Evolutionary conservation across 2,329 filamentous ascomycete species (phyloP).

Genomic region (Arthrobotrys musiformis): DNA sequence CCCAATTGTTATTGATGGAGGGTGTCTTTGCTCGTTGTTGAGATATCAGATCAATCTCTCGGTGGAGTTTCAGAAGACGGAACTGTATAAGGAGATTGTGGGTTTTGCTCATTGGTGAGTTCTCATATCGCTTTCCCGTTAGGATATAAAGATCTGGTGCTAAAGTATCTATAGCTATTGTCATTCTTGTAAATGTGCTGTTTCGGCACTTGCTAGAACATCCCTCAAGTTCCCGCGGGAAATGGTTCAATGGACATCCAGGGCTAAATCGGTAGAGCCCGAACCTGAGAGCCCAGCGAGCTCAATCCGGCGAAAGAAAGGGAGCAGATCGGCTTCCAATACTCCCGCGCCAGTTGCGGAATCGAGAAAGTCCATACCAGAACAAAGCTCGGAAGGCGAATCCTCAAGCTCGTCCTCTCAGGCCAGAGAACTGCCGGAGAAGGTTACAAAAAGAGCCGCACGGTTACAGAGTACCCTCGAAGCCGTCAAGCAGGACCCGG

Average conservation of each 20-base stretch:
- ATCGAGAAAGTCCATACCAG: not conserved
- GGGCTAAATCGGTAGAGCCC: conserved; percentile 20
- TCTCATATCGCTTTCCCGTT: not conserved
- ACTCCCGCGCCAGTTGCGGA: not conserved
- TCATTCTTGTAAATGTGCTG: conserved; percentile 38
- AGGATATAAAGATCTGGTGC: not conserved
- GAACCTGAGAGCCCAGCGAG: conserved; percentile 9
- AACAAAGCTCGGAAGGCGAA: not conserved
- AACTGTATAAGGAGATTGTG: conserved; percentile 40
- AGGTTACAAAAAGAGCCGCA: not conserved
- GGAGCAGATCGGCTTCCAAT: conserved; percentile 10
- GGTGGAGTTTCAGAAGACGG: conserved; percentile 38
- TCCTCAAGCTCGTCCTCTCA: not conserved
- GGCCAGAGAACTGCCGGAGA: not conserved
- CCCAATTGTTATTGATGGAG: conserved; percentile 44
- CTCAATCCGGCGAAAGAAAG: conserved; percentile 12
- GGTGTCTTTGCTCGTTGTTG: conserved; percentile 39
- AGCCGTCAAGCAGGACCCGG: conserved; percentile 37
- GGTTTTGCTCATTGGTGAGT: conserved; percentile 51
- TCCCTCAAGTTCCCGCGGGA: conserved; percentile 41
- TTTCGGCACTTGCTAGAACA: conserved; percentile 32
- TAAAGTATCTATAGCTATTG: conserved; percentile 24
- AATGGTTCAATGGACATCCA: conserved; percentile 43
- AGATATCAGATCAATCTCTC: conserved; percentile 38
- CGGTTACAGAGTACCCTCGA: conserved; percentile 32